Evolutionary conservation across 2,329 filamentous ascomycete genomes (phyloP), one percentile per base, ranked within the genome.

Genomic region (Beauveria bassiana): DNA sequence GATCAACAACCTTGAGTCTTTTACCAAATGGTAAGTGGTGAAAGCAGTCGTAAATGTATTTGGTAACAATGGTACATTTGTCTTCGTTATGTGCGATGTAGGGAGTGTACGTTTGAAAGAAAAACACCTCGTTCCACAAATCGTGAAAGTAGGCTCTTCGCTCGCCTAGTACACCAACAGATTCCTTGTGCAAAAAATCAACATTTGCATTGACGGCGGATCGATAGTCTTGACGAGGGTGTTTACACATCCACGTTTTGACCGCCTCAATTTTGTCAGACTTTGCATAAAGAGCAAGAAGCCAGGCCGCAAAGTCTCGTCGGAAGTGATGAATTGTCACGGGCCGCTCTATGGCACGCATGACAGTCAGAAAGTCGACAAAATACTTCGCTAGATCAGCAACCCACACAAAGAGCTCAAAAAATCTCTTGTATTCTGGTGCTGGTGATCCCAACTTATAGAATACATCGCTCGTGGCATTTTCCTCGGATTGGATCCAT

Each of bases 341-440:
- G 1, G 68, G 69, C 0, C 66, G 67, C 0, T 66, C 54, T 14
- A 65, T 64, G 9, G 71, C 65, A 3, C 70, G 66, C 62, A 76
- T 72, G 10, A 69, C 55, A 3, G 73, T 70, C 53, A 89, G 75
- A 65, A 82, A 95, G 64, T 92, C 87, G 1, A 92, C 78, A 26
- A 89, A 80, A 66, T 91, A 85, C 68, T 93, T 93, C 0, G 82
- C 79, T 0, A 95, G 75, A 58, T 88, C 80, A 0, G 85, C 87
- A 1, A 93, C 72, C 89, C 89, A 95, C 0, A 86, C 63, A 64
- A 91, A 93, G 0, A 83, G 79, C 0, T 73, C 54, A 62, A 86
- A 81, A 66, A 87, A 92, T 2, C 84, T 74, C 12, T 63, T 64
- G 67, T 95, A 96, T 43, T 86, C 84, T 0, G 64, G 31, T 0